Conservation (phyloP, 2,329 filamentous ascomycete genomes). For the Tolypocladium cylindrosporum region DNA sequence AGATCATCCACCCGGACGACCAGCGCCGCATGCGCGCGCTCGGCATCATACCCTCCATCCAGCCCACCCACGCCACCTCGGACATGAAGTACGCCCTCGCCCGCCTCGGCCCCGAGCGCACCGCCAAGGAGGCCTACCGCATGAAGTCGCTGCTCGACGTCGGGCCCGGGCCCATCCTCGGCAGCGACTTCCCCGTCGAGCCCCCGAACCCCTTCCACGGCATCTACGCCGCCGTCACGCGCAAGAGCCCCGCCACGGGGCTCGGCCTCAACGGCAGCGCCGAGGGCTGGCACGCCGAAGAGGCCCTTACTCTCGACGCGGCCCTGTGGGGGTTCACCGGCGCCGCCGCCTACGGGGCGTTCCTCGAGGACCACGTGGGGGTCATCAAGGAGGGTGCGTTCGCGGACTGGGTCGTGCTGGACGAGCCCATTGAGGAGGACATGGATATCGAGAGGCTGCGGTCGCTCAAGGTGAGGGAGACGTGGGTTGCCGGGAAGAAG, state of each 20-base stretch:
- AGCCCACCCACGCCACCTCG: constrained; percentile 62
- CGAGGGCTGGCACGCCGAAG: constrained; percentile 48
- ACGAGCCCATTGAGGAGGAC: constrained; percentile 42
- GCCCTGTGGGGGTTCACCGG: constrained; percentile 53
- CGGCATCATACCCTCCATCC: constrained; percentile 57
- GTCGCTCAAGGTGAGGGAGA: constrained; percentile 48
- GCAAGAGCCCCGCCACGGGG: constrained; percentile 48
- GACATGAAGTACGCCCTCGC: constrained; percentile 58
- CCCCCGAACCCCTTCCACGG: constrained; percentile 58
- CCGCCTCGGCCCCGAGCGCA: constrained; percentile 47
- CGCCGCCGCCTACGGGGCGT: constrained; percentile 48
- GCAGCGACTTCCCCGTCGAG: constrained; percentile 64
- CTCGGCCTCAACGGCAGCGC: constrained; percentile 34
- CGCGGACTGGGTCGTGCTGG: constrained; percentile 64
- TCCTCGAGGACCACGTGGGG: constrained; percentile 48
- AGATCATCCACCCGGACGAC: constrained; percentile 59
- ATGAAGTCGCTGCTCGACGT: constrained; percentile 51
- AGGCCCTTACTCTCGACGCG: constrained; percentile 47
- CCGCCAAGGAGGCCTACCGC: constrained; percentile 49
- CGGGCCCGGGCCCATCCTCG: constrained; percentile 44
- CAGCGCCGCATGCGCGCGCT: constrained; percentile 47
- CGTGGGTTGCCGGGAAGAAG: constrained; percentile 53
- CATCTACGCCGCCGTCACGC: constrained; percentile 57
- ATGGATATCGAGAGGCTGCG: constrained; percentile 42
- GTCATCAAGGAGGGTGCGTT: constrained; percentile 49